Conservation (phyloP, 768 basidiomycete genomes). For the Guyanaporus albipodus region DNA sequence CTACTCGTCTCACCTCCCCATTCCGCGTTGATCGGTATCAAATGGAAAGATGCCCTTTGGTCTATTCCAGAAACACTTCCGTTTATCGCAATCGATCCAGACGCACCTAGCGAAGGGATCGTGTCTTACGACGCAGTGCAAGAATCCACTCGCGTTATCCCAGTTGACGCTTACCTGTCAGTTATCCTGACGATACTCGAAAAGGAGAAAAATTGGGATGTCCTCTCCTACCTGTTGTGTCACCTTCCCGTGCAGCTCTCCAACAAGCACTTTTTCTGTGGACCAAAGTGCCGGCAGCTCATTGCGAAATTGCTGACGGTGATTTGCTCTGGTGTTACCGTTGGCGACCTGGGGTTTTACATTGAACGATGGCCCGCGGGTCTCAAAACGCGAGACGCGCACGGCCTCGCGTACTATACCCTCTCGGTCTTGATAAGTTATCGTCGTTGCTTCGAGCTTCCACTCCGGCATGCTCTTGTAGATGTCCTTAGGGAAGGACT, state of each 20-base stretch:
- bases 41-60: conserved; percentile 57
- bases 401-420: conserved; percentile 83
- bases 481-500: conserved; percentile 70
- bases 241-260: conserved; percentile 87
- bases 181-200: conserved; percentile 63
- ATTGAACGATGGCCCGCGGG: conserved; percentile 57
- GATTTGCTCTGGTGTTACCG: conserved; percentile 64
- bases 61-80: conserved; percentile 60
- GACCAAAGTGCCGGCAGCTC: conserved; percentile 66
- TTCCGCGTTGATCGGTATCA: conserved; percentile 25
- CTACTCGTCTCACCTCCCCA: conserved; percentile 29
- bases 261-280: conserved; percentile 97
- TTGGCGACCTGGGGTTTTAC: conserved; percentile 51
- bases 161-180: conserved; percentile 69
- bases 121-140: conserved; percentile 58
- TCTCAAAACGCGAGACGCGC: conserved; percentile 75
- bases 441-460: conserved; percentile 66
- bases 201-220: conserved; percentile 84
- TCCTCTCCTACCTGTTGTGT: conserved; percentile 87
- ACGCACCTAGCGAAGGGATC: conserved; percentile 65
- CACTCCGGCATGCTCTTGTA: conserved; percentile 64
- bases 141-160: conserved; percentile 49
- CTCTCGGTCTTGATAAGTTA: conserved; percentile 88
- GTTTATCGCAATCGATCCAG: conserved; percentile 50
- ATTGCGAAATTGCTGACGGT: conserved; percentile 60